Conservation (phyloP, 2,329 filamentous ascomycete genomes). For the Delphinella strobiligena region DNA sequence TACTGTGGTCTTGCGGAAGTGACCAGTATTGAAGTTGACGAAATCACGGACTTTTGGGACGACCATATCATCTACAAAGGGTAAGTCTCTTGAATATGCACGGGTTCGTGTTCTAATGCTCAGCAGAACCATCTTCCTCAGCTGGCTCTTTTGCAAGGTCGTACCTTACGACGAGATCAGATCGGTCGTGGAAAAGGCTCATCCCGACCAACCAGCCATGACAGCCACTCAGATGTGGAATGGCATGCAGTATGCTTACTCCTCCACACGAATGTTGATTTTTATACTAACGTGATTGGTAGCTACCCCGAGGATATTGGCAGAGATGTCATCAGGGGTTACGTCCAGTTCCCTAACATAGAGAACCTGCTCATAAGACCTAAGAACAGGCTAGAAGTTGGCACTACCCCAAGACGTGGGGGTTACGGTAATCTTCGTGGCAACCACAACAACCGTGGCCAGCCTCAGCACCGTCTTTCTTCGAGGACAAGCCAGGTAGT, state of each 20-base stretch:
- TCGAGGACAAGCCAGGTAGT: too few relatives aligned
- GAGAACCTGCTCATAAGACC: conserved; percentile 6
- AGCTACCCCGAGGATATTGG: conserved; percentile 7
- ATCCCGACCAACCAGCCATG: too few relatives aligned
- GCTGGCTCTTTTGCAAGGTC: conserved; percentile 5
- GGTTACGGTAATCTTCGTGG: too few relatives aligned
- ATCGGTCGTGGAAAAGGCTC: not conserved
- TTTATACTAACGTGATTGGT: not conserved
- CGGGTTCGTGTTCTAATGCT: not conserved
- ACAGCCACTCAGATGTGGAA: conserved; percentile 9
- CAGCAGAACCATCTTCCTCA: conserved; percentile 1
- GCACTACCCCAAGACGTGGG: too few relatives aligned
- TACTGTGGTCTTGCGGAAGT: conserved; percentile 8
- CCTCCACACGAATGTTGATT: not conserved
- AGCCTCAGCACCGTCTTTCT: too few relatives aligned
- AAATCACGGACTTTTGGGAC: conserved; percentile 4
- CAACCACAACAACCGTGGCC: too few relatives aligned
- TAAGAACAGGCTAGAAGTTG: too few relatives aligned
- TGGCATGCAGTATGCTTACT: conserved; percentile 6
- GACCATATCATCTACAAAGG: not conserved
- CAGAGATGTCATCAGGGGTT: conserved; percentile 4
- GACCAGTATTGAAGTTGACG: not conserved
- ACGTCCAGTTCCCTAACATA: conserved; percentile 5
- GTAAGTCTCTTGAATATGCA: not conserved
- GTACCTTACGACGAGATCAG: conserved; percentile 4